A percentile compares a stretch with the other conserved stretches of the same genome.
Conservation (phyloP, 2,329 filamentous ascomycete species). For the Cladophialophora bantiana region DNA sequence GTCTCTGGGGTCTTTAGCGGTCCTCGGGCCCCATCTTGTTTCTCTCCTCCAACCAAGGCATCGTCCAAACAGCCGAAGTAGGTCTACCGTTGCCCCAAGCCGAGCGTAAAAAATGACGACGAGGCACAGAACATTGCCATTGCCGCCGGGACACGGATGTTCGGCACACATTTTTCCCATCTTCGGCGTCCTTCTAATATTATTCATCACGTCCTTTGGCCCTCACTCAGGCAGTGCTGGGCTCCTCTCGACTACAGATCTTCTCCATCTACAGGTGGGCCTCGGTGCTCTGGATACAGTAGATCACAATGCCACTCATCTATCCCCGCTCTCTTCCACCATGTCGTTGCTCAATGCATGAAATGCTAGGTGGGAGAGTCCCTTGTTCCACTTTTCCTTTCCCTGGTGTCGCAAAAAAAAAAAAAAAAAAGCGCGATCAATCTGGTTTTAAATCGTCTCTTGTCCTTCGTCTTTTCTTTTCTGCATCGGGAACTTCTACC, state of each 20-base stretch:
- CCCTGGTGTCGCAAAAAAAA: background rate
- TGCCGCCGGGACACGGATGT: background rate
- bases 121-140: background rate
- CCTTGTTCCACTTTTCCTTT: slow-evolving; percentile 18
- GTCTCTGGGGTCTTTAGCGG: background rate
- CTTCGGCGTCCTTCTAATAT: background rate
- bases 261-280: background rate
- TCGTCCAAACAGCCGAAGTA: background rate
- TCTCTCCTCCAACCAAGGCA: background rate
- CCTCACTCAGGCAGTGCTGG: background rate
- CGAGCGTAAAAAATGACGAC: background rate
- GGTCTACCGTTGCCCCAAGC: background rate
- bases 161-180: background rate
- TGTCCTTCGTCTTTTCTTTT: background rate
- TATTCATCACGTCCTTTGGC: background rate
- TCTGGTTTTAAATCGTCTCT: background rate
- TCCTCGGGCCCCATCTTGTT: no score
- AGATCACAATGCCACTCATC: background rate
- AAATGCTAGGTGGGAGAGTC: background rate
- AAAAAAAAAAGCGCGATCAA: no score
- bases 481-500: background rate
- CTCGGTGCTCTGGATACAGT: background rate
- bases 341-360: background rate
- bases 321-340: slow-evolving; percentile 4
- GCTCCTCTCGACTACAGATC: background rate